Conservation (phyloP, 257 asterid species). For the Petunia axillaris region DNA sequence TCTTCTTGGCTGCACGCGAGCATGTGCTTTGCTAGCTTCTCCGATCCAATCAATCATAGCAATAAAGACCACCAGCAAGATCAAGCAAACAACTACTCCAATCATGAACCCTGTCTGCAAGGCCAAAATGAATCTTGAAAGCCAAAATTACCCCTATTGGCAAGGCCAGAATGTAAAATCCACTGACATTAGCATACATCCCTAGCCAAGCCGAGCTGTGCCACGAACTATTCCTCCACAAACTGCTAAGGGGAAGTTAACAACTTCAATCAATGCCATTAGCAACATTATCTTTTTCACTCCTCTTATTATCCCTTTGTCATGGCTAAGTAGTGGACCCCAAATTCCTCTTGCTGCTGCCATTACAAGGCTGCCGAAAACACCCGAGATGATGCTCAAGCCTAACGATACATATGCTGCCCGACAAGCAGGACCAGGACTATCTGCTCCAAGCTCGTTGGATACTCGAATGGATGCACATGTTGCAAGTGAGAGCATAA, state of each 20-base stretch:
- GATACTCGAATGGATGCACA: slow-evolving; percentile 79
- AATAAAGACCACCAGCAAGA: slow-evolving; percentile 57
- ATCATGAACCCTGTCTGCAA: slow-evolving; percentile 66
- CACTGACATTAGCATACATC: slow-evolving; percentile 69
- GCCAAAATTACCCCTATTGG: slow-evolving; percentile 68
- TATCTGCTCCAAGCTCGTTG: slow-evolving; percentile 74
- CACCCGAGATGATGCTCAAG: slow-evolving; percentile 42
- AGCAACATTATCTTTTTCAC: slow-evolving; percentile 59
- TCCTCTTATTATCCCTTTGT: slow-evolving; percentile 44
- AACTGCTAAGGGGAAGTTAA: slow-evolving; percentile 78
- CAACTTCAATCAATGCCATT: slow-evolving; percentile 68
- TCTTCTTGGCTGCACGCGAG: slow-evolving; percentile 31
- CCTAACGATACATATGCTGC: slow-evolving; percentile 49
- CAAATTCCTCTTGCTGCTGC: slow-evolving; percentile 55
- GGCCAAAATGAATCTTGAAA: slow-evolving; percentile 59
- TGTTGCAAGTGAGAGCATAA: slow-evolving; percentile 70
- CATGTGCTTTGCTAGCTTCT: slow-evolving; percentile 61
- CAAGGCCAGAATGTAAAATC: slow-evolving; percentile 72
- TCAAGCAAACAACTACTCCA: slow-evolving; percentile 66
- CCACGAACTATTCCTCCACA: slow-evolving; percentile 92
- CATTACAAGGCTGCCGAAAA: slow-evolving; percentile 56
- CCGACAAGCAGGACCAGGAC: slow-evolving; percentile 39
- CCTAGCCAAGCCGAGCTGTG: slow-evolving; percentile 77
- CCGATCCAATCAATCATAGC: slow-evolving; percentile 68
- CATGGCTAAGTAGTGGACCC: slow-evolving; percentile 67